A percentile compares a stretch with the other conserved stretches of the same genome.
Evolutionary conservation across 306 rosid genomes (phyloP).

Genomic region (Quercus variabilis): DNA sequence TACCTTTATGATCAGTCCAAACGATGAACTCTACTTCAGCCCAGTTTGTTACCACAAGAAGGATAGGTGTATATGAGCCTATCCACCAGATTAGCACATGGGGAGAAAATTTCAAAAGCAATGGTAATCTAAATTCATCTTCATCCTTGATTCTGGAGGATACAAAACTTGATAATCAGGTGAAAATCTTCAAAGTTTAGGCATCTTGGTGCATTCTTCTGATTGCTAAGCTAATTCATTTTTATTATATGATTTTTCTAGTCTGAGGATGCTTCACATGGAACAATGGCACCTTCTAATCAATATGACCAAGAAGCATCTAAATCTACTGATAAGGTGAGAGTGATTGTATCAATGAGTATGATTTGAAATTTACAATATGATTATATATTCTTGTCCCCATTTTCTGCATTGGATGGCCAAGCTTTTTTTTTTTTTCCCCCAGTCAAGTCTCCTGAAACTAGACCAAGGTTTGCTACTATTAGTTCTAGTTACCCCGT

Average conservation of each 20-base stretch:
- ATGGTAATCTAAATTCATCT: conserved; percentile 43
- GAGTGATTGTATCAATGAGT: background rate
- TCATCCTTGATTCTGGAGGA: conserved; percentile 51
- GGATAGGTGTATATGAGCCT: conserved; percentile 77
- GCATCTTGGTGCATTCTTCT: conserved; percentile 10
- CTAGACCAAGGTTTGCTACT: background rate
- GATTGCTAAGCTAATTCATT: conserved; percentile 6
- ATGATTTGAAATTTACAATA: background rate
- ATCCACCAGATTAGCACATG: conserved; percentile 76
- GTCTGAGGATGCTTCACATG: conserved; percentile 56
- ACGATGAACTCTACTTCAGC: conserved; percentile 68
- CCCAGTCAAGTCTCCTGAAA: background rate
- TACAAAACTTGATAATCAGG: conserved; percentile 55
- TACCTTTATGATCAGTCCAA: conserved; percentile 34
- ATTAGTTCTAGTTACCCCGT: background rate
- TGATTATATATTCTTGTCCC: background rate
- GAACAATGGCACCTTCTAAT: conserved; percentile 31
- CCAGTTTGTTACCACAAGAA: conserved; percentile 60
- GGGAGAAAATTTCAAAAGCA: conserved; percentile 66
- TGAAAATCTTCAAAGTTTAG: conserved; percentile 24
- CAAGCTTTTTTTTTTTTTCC: too few relatives aligned
- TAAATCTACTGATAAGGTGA: conserved; percentile 50
- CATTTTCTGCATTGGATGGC: background rate
- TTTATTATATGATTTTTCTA: background rate
- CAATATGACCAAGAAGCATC: conserved; percentile 42